phyloP scores from a whole-genome alignment of 331 rosid genomes.

The Malus hybrid region DNA sequence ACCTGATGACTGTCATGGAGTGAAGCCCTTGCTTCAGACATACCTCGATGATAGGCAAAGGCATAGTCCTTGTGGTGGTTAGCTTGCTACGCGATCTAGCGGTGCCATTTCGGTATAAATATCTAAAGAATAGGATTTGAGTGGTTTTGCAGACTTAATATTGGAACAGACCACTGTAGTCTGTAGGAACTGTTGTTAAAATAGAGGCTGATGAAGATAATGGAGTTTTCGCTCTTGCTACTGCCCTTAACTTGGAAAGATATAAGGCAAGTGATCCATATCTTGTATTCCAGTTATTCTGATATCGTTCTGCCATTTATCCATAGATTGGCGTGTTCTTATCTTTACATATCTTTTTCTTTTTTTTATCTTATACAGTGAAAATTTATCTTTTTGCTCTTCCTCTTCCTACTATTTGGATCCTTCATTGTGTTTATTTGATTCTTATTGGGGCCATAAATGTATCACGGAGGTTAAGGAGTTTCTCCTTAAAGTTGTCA shows the following conservation, averaged over 20 bases:
- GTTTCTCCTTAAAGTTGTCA: constrained; percentile 42
- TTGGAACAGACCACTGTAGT: constrained; percentile 50
- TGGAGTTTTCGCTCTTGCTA: constrained; percentile 58
- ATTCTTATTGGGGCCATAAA: constrained; percentile 41
- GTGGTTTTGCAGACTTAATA: constrained; percentile 71
- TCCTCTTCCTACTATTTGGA: not conserved
- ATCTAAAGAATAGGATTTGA: constrained; percentile 58
- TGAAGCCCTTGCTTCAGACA: constrained; percentile 67
- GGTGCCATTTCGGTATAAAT: too few relatives aligned
- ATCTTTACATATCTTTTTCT: not conserved
- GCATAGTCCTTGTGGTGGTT: too few relatives aligned
- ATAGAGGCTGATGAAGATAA: constrained; percentile 83
- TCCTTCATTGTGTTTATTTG: not conserved
- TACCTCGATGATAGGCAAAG: constrained; percentile 42
- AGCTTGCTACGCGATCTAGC: too few relatives aligned
- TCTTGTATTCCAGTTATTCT: not conserved
- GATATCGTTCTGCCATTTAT: not conserved
- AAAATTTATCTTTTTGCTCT: not conserved
- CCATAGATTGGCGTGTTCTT: not conserved
- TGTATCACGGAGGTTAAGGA: constrained; percentile 57
- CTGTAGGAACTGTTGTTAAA: constrained; percentile 86
- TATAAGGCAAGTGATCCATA: constrained; percentile 47
- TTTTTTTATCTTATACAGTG: not conserved
- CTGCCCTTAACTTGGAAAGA: constrained; percentile 66
- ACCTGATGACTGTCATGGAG: constrained; percentile 71